Conservation (phyloP, 2,329 filamentous ascomycete genomes). For the Pseudogymnoascus sp. region DNA sequence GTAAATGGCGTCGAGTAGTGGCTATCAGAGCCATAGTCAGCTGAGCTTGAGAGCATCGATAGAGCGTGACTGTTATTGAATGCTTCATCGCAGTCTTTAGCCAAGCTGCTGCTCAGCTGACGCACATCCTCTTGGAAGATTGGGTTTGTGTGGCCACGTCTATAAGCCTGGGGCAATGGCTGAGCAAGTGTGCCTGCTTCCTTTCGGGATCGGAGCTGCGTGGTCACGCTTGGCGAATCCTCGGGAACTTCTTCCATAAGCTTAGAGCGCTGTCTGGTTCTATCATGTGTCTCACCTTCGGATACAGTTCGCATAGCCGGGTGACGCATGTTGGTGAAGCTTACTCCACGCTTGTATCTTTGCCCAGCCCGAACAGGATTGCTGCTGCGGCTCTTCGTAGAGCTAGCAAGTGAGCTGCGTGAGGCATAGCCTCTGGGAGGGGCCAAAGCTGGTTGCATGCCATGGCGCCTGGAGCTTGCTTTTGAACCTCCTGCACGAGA, state of each 20-base stretch:
- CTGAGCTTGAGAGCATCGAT: background rate
- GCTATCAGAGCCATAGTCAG: background rate
- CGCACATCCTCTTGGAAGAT: slow-evolving; percentile 62
- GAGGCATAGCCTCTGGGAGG: slow-evolving; percentile 32
- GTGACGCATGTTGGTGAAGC: slow-evolving; percentile 47
- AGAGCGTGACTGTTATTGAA: slow-evolving; percentile 49
- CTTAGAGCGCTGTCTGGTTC: background rate
- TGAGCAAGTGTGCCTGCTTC: background rate
- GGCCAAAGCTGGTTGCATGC: slow-evolving; percentile 14
- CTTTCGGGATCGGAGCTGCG: background rate
- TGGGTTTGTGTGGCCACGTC: background rate
- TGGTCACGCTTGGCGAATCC: background rate
- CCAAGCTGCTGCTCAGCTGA: slow-evolving; percentile 75
- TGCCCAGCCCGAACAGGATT: slow-evolving; percentile 34
- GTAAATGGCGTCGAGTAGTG: background rate
- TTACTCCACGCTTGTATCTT: slow-evolving; percentile 53
- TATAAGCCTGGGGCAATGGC: background rate
- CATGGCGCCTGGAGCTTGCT: slow-evolving; percentile 15
- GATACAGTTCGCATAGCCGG: background rate
- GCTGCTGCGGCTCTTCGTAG: slow-evolving; percentile 32
- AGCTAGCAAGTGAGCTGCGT: slow-evolving; percentile 39
- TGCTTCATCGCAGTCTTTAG: slow-evolving; percentile 84
- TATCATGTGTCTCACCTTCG: background rate
- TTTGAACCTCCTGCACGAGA: slow-evolving; percentile 12
- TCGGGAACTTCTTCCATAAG: background rate